Percentiles rank a stretch among this genome's conserved stretches.
phyloP scores from a whole-genome alignment of 2,329 filamentous ascomycete species.

The Aureobasidium sp. region DNA sequence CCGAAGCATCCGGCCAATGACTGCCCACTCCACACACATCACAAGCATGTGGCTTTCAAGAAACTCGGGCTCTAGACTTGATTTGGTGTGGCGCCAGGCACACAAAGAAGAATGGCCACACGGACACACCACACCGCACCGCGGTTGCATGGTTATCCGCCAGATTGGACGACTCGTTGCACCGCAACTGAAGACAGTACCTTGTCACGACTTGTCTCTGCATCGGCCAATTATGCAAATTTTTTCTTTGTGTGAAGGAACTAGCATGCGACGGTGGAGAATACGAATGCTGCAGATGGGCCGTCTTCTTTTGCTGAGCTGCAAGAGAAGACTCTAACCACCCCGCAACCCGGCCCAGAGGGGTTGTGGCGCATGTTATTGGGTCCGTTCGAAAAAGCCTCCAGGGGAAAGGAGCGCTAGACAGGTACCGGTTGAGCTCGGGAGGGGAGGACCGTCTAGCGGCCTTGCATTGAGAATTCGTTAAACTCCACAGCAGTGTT shows the following conservation, averaged over 20 bases:
- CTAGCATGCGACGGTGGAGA: neutral
- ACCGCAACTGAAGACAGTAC: neutral
- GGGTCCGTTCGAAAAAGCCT: neutral
- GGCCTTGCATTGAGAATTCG: conserved; percentile 9
- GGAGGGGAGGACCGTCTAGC: conserved; percentile 10
- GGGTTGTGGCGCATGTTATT: conserved; percentile 12
- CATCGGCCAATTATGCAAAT: neutral
- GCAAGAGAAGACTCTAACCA: conserved; percentile 10
- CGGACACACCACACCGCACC: neutral
- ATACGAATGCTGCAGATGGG: conserved; percentile 7
- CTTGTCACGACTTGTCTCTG: neutral
- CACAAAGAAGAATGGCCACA: conserved; percentile 1
- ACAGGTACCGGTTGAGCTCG: conserved; percentile 13
- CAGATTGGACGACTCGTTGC: neutral
- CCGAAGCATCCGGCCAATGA: neutral
- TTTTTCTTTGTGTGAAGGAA: conserved; percentile 2
- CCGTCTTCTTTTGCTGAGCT: conserved; percentile 11
- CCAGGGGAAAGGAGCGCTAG: conserved; percentile 11
- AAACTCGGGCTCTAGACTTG: neutral
- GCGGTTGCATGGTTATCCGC: conserved; percentile 4
- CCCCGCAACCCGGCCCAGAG: conserved; percentile 4
- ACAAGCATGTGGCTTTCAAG: conserved; percentile 1
- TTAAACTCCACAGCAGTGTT: conserved; percentile 11
- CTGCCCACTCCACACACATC: neutral
- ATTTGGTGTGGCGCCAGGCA: conserved; percentile 4